Conservation (phyloP, 2,329 filamentous ascomycete species). For the Pyrenophora tritici-repentis region DNA sequence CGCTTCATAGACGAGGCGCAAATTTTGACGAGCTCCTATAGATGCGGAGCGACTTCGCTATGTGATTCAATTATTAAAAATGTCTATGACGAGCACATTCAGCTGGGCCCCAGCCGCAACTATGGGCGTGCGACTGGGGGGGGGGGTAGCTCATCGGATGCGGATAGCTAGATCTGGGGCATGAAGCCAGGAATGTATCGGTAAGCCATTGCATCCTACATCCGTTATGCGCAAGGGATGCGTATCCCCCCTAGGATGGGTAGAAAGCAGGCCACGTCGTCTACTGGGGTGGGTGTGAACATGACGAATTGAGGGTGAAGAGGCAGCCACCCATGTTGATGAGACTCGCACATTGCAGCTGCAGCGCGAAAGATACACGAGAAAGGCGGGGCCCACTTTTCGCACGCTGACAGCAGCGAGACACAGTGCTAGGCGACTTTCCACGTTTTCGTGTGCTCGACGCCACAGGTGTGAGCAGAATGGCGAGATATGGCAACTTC, state of each 20-base stretch:
- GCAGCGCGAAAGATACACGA: constrained; percentile 20
- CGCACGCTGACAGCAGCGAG: constrained; percentile 18
- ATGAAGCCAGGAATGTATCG: background rate
- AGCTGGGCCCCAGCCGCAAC: constrained; percentile 4
- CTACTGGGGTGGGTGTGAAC: constrained; percentile 9
- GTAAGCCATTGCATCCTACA: too few relatives aligned
- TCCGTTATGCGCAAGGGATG: background rate
- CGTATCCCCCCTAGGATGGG: background rate
- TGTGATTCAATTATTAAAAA: background rate
- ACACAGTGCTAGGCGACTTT: constrained; percentile 19
- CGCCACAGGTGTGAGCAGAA: constrained; percentile 7
- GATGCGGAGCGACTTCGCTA: too few relatives aligned
- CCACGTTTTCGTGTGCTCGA: constrained; percentile 20
- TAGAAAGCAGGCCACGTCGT: constrained; percentile 1
- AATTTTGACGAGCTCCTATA: too few relatives aligned
- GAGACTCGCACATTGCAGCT: constrained; percentile 13
- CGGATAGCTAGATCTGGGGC: constrained; percentile 11
- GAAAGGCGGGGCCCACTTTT: constrained; percentile 18
- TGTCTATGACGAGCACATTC: constrained; percentile 15
- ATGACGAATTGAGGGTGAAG: constrained; percentile 7
- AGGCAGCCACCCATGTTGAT: constrained; percentile 12
- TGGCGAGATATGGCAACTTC: constrained; percentile 1
- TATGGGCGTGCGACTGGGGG: constrained; percentile 10
- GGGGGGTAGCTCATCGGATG: constrained; percentile 21
- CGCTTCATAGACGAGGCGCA: background rate